These are phyloP conservation scores for Suillus paluster DNA, from an alignment of 768 basidiomycete genomes.

Conservation along the genomic window DNA sequence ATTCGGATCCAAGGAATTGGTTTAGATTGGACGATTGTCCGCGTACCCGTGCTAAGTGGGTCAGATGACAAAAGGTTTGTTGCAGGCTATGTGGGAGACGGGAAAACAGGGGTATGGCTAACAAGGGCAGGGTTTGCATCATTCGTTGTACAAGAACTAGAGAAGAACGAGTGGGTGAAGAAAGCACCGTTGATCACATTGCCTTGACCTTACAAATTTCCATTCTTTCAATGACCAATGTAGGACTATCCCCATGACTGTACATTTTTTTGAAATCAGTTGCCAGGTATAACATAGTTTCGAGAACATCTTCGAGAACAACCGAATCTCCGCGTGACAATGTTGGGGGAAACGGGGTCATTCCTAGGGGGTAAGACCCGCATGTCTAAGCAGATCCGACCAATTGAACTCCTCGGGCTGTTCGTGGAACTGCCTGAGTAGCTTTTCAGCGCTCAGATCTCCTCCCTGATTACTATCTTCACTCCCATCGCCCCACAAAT, in stretches of 20 bases:
- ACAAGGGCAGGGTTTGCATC: constrained; percentile 62
- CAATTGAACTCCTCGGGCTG: constrained; percentile 79
- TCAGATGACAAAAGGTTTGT: constrained; percentile 48
- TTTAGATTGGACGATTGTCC: constrained; percentile 70
- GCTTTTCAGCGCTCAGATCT: constrained; percentile 33
- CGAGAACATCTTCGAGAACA: too few species aligned
- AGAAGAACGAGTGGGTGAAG: constrained; percentile 61
- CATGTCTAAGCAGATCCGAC: constrained; percentile 72
- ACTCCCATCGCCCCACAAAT: constrained; percentile 57
- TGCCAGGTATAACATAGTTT: not conserved
- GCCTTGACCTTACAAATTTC: constrained; percentile 19
- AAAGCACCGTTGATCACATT: constrained; percentile 42
- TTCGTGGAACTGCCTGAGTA: constrained; percentile 79
- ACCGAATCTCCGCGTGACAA: not conserved
- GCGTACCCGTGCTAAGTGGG: constrained; percentile 67
- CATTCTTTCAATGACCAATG: not conserved
- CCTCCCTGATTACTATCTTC: constrained; percentile 10
- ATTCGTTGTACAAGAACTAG: constrained; percentile 63
- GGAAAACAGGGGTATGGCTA: constrained; percentile 51
- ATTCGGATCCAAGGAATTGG: constrained; percentile 52
- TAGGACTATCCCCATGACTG: not conserved
- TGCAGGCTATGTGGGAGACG: constrained; percentile 74
- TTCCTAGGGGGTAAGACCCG: constrained; percentile 23
- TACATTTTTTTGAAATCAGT: not conserved
- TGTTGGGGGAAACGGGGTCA: not conserved